Conservation (phyloP, 768 basidiomycete species). For the Glaciozyma antarctica region DNA sequence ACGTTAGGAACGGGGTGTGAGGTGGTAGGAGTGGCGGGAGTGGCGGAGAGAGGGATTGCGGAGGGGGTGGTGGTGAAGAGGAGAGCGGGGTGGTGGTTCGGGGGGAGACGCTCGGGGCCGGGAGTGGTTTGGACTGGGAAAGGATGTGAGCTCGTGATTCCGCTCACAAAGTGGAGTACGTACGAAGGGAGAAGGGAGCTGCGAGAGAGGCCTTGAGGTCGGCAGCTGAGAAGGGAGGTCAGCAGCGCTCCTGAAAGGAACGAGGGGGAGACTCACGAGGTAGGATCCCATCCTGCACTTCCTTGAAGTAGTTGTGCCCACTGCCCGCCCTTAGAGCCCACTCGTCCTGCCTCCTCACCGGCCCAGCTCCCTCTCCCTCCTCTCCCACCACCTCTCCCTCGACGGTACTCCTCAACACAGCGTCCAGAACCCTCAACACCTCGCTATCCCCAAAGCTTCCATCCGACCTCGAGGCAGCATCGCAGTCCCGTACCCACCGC, state of each 20-base stretch:
- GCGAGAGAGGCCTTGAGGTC: slow-evolving; percentile 7
- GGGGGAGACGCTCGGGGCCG: slow-evolving; percentile 48
- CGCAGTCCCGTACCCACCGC: slow-evolving; percentile 53
- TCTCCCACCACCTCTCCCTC: slow-evolving; percentile 19
- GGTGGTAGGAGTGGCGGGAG: slow-evolving; percentile 38
- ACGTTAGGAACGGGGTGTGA: slow-evolving; percentile 45
- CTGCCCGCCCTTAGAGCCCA: slow-evolving; percentile 5
- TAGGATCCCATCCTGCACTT: slow-evolving; percentile 12
- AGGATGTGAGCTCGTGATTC: too few relatives aligned
- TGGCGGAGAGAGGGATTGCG: slow-evolving; percentile 7
- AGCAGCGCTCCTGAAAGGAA: background rate
- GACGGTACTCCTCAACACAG: slow-evolving; percentile 46
- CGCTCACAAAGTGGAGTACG: background rate
- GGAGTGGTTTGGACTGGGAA: slow-evolving; percentile 39
- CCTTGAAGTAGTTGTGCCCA: slow-evolving; percentile 4
- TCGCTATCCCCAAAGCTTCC: slow-evolving; percentile 44
- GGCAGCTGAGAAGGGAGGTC: background rate
- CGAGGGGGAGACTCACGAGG: slow-evolving; percentile 1
- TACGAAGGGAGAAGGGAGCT: slow-evolving; percentile 10
- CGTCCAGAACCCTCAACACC: slow-evolving; percentile 47
- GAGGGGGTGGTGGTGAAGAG: slow-evolving; percentile 44
- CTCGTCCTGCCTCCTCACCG: slow-evolving; percentile 10
- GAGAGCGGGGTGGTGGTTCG: slow-evolving; percentile 49
- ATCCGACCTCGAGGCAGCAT: slow-evolving; percentile 46
- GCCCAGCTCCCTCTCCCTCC: background rate